Evolutionary conservation across 2,329 filamentous ascomycete species (phyloP).

Genomic region (Hymenoscyphus fructigenus): DNA sequence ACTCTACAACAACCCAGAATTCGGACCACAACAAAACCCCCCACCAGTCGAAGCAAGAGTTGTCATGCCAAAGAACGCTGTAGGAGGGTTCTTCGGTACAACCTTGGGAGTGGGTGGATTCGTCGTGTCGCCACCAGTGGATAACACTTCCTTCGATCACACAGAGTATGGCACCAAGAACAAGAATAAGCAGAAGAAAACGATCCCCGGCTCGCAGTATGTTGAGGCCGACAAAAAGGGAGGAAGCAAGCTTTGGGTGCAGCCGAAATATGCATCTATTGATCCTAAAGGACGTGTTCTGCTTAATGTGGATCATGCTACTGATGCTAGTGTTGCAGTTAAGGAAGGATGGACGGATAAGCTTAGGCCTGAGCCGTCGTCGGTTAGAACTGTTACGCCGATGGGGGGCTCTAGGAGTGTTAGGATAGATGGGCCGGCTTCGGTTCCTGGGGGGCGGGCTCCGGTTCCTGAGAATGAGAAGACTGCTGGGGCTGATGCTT

Average conservation of each 20-base stretch:
- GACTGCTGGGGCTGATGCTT: not conserved
- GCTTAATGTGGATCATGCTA: conserved; percentile 27
- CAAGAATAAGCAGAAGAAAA: conserved; percentile 1
- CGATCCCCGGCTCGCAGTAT: conserved; percentile 20
- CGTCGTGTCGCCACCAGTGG: conserved; percentile 26
- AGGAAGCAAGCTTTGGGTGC: conserved; percentile 35
- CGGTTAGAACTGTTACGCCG: not conserved
- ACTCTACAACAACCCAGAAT: conserved; percentile 58
- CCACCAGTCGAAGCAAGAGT: conserved; percentile 58
- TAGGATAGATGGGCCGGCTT: not conserved
- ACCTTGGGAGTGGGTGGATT: conserved; percentile 36
- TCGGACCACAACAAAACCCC: conserved; percentile 55
- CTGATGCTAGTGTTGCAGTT: conserved; percentile 32
- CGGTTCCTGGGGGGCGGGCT: no score
- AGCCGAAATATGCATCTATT: conserved; percentile 30
- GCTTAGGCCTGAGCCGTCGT: conserved; percentile 8
- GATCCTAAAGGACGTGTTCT: conserved; percentile 33
- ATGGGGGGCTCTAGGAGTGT: not conserved
- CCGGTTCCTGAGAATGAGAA: not conserved
- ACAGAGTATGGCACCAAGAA: not conserved
- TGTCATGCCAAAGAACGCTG: conserved; percentile 46
- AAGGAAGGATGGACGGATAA: conserved; percentile 28
- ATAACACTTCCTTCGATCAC: conserved; percentile 9
- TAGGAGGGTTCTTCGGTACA: conserved; percentile 28
- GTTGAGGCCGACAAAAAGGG: conserved; percentile 34